Evolutionary conservation across 768 basidiomycete species (phyloP), one percentile per base, ranked within the genome.

Genomic region (Artomyces pyxidatus): DNA sequence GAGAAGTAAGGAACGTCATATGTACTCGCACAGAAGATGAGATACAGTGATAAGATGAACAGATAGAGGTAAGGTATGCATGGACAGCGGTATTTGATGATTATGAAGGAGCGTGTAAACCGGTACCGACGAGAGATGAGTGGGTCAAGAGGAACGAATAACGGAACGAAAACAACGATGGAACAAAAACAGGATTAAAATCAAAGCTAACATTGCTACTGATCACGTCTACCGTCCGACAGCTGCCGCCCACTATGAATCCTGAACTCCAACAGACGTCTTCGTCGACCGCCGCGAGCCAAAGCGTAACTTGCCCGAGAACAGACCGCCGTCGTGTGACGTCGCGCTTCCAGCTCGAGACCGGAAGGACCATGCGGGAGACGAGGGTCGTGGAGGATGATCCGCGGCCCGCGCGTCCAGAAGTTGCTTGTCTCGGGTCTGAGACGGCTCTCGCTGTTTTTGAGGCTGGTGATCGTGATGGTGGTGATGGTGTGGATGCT

Each of bases 361-460:
- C 16, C 88, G 82, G 72, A 89, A 83, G 0, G 87, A 89, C 87
- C 86, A 91, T 0, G 86, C 82, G 0, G 88, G 88, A 4, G 88
- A 90, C 16, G 70, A 75, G 3, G 88, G 88, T 21, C 88, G 78
- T 3, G 70, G 62, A 39, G 64, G 57, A n/a, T n/a, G n/a, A 16
- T 78, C 78, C 53, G 69, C 51, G 32, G 66, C 56, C 22, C 71
- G 72, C 21, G 75, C 69, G 30, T 85, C 78, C 19, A 82, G 67
- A 54, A 46, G 45, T 9, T 76, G 77, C 39, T 75, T 70, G 27
- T 72, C 71, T 41, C 73, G 71, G 48, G 64, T 67, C 35, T 70
- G 66, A 16, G 66, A 58, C 37, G 63, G 68, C 22, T 66, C 59
- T 25, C 59, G 58, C 28, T 57, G 59, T 41, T 49, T 52, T 49